Base-by-base conservation (phyloP, 768 basidiomycete genomes). In the Pleurotus tuoliensis region DNA sequence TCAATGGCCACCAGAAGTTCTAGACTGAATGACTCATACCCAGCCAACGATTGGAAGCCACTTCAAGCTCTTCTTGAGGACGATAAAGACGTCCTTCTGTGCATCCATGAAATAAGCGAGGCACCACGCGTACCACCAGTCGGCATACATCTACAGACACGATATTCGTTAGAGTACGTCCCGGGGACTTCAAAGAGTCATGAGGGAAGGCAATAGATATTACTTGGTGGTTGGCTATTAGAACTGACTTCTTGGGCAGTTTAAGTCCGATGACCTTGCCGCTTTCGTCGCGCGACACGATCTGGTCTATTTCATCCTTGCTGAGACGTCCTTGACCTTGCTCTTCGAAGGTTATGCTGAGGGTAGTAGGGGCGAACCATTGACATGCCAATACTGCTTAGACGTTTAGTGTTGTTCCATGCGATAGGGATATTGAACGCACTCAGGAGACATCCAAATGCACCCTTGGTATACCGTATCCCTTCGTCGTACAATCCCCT, bases 171-270 rank as follows among this genome's bases (percentile, higher is more conserved):
- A 27, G 9, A 51, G 46, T 3, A 34, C 30, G 30, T 2, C 1
- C 30, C 30, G 30, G 30, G 30, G 30, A 34, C 30, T 34, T 34
- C 30, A 34, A 11, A 8, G 41, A 37, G 46, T 18, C 27, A 5
- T 48, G 37, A 34, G 25, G 7, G 20, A 55, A 38, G 45, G 18
- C 11, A 53, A 46, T 58, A 2, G 11, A 34, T 34, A 34, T 34
- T 11, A 93, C 92, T 77, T 95, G 96, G 68, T 99, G 96, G 68
- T 99, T 99, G 12, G 92, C 84, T 63, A 94, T 91, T 59, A 94
- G 71, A 22, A 98, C 87, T 34, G 87, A 81, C 67, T 92, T 87
- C 60, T 81, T 81, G 1, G 94, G 92, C 15, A 97, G 70, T 56
- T 84, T 80, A 53, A 98, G 71, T 6, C 76, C 78, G 2, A 79